phyloP scores from a whole-genome alignment of 371 early-diverging fungal genomes.

The Mortierella sp. region DNA sequence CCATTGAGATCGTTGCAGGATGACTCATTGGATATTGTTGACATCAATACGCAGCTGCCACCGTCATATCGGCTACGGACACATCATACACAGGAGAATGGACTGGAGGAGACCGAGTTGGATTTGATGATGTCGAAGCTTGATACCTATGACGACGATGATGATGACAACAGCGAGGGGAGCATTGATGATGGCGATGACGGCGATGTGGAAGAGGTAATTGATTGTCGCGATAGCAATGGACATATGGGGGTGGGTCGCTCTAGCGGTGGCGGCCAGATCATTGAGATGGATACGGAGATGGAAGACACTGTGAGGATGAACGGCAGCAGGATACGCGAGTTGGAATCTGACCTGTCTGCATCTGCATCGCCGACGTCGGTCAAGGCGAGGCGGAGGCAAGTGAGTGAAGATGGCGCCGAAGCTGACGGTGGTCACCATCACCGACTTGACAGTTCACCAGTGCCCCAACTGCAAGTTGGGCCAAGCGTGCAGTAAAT shows the following conservation, averaged over 20 bases:
- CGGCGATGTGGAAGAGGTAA: background rate
- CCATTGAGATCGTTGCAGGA: conserved; percentile 30
- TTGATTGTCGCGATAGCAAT: background rate
- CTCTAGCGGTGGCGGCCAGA: background rate
- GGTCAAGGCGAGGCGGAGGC: background rate
- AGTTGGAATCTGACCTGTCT: background rate
- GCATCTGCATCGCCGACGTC: background rate
- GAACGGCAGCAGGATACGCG: background rate
- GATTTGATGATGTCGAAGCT: conserved; percentile 2
- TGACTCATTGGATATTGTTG: conserved; percentile 19
- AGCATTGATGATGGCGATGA: background rate
- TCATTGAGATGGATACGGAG: background rate
- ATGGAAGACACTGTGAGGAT: background rate
- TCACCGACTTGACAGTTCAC: background rate
- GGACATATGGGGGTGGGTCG: too few species aligned
- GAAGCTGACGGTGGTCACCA: background rate
- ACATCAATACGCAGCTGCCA: conserved; percentile 18
- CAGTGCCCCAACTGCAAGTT: background rate
- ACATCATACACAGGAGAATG: conserved; percentile 23
- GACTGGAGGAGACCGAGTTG: conserved; percentile 5
- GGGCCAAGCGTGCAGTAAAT: background rate
- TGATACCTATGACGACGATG: background rate
- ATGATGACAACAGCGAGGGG: background rate
- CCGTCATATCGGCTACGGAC: conserved; percentile 26
- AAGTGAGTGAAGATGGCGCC: background rate